Conservation (phyloP, 805 yeast species). For the Starmerella stellata region DNA sequence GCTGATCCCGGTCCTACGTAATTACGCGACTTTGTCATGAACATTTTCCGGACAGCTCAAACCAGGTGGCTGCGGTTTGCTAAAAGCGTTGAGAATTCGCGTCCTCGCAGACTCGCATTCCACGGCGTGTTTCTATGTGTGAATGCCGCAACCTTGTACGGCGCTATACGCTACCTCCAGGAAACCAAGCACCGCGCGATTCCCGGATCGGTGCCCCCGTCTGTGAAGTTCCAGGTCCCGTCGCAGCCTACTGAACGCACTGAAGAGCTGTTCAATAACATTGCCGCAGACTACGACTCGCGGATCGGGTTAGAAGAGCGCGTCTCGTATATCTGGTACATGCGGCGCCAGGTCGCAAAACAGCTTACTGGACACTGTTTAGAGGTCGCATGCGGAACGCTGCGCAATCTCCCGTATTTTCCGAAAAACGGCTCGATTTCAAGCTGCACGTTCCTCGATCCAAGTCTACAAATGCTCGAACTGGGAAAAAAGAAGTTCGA, state of each 20-base stretch:
- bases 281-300: constrained; percentile 65
- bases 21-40: too few relatives aligned
- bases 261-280: constrained; percentile 40
- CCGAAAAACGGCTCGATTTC: constrained; percentile 40
- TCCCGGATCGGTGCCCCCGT: constrained; percentile 21
- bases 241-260: constrained; percentile 38
- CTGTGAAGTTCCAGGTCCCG: constrained; percentile 15
- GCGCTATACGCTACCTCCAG: constrained; percentile 17
- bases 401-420: constrained; percentile 54
- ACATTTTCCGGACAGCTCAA: background rate
- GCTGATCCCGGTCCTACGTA: too few relatives aligned
- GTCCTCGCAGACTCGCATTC: background rate
- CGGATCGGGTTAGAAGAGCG: constrained; percentile 62
- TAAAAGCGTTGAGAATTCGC: background rate
- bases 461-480: constrained; percentile 74
- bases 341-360: constrained; percentile 64
- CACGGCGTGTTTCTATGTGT: constrained; percentile 8
- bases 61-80: background rate
- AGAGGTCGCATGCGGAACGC: constrained; percentile 93
- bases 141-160: constrained; percentile 2
- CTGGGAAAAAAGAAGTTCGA: constrained; percentile 57
- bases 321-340: constrained; percentile 28
- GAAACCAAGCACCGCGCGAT: constrained; percentile 23
- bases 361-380: constrained; percentile 74
- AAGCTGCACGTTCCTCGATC: constrained; percentile 70